Base-by-base conservation (phyloP, 768 basidiomycete species). In the Pulveroboletus sp. region DNA sequence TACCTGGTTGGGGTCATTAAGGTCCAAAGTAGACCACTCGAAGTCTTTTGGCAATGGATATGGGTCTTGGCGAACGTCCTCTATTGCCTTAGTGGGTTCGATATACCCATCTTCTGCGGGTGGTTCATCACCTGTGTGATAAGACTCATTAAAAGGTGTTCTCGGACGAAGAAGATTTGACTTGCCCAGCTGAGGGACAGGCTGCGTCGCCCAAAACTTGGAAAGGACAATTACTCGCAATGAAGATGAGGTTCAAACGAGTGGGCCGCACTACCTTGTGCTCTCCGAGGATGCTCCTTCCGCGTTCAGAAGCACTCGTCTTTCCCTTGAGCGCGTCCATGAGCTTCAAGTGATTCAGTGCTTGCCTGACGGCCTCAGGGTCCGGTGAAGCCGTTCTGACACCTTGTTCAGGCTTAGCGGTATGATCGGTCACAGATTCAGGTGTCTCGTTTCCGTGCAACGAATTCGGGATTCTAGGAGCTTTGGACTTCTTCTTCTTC, bases 201-300 rank as follows among this genome's bases (percentile, higher is more conserved):
- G 96, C 68, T 99, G 96, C 6, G 95, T 98, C 31, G 76, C 82
- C 96, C 96, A 98, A 71, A 99, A 99, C 93, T 92, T 60, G 21
- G 11, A 46, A 30, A 49, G 8, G 24, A 24, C 24, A 24, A 54
- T 47, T 49, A 57, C 45, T 50, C 30, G 53, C 40, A 21, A 43
- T 46, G 33, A 57, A 44, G 35, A 43, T 14, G 14, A 28, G 26
- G 36, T 35, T n/a, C 17, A 15, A 39, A 9, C n/a, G 42, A 57
- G 27, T 30, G 13, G 32, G 8, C 18, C 26, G 36, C 65, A 75
- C 47, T 57, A 91, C 93, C 76, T 94, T 95, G 64, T 96, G 92
- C 64, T 87, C 85, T 40, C 89, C 91, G 63, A 86, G 79, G 56
- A 87, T 80, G 71, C 92, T 90, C 60, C 79, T 83, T 59, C 84